phyloP scores from a whole-genome alignment of 441 rosid species.

The Eruca vesicaria region DNA sequence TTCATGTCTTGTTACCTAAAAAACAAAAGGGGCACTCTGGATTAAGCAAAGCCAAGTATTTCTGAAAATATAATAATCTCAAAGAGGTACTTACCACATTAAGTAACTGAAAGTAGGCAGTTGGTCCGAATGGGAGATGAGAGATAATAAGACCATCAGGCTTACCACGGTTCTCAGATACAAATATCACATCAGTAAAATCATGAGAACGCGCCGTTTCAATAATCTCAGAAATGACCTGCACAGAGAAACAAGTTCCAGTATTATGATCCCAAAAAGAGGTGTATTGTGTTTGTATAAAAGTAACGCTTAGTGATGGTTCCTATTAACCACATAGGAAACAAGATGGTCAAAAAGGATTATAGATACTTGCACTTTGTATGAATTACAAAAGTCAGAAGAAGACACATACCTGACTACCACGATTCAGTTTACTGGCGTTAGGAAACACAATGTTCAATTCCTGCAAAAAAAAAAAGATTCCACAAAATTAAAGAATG shows the following conservation, averaged over 20 bases:
- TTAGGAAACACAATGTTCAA: conserved; percentile 85
- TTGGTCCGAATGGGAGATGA: conserved; percentile 95
- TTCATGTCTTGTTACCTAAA: conserved; percentile 94
- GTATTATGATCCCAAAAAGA: not conserved
- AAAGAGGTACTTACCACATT: conserved; percentile 72
- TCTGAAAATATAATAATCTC: not conserved
- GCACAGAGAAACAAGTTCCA: conserved; percentile 23
- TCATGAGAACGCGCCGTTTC: conserved; percentile 88
- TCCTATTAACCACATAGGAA: not conserved
- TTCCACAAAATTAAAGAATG: not conserved
- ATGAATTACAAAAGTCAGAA: not conserved
- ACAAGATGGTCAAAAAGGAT: not conserved
- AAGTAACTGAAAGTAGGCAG: conserved; percentile 82
- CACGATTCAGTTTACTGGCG: conserved; percentile 79
- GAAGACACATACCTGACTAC: conserved; percentile 64
- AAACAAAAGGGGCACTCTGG: not conserved
- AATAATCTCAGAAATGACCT: conserved; percentile 90
- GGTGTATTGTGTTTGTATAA: not conserved
- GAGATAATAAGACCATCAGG: conserved; percentile 84
- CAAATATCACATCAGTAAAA: conserved; percentile 87
- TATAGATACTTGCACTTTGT: not conserved
- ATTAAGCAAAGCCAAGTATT: conserved; percentile 5
- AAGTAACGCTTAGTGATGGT: not conserved
- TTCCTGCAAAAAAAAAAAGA: conserved; percentile 48
- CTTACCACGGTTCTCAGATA: conserved; percentile 90